These are phyloP conservation scores for Ceratobasidium theobromae DNA, from an alignment of 1,284 basidiomycete genomes.

Conservation along the genomic window DNA sequence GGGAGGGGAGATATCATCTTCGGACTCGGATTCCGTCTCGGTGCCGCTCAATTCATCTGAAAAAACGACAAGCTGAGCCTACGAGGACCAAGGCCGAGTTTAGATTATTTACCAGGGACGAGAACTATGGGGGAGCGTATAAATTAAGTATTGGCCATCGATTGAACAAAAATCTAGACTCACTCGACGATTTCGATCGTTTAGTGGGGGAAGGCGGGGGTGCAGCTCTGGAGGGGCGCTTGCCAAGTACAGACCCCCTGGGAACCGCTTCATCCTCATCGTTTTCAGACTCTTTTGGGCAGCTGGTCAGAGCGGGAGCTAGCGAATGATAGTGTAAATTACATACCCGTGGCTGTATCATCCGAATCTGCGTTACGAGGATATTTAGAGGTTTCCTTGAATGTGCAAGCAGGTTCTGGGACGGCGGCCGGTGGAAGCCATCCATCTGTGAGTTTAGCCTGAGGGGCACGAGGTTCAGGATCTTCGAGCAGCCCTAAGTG, in stretches of 20 bases:
- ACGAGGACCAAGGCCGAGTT: too few species aligned
- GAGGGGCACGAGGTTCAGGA: neutral
- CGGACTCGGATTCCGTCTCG: conserved; percentile 33
- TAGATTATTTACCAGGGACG: too few species aligned
- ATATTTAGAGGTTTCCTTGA: too few species aligned
- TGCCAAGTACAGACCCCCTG: neutral
- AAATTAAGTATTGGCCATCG: too few species aligned
- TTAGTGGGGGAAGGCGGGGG: neutral
- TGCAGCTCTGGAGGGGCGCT: conserved; percentile 12
- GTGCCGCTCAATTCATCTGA: conserved; percentile 10
- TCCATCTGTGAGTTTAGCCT: conserved; percentile 1
- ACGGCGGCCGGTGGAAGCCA: neutral
- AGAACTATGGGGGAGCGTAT: too few species aligned
- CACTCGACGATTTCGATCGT: conserved; percentile 6
- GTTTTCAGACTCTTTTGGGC: conserved; percentile 23
- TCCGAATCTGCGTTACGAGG: too few species aligned
- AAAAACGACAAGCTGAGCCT: too few species aligned
- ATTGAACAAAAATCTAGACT: neutral
- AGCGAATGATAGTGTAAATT: neutral
- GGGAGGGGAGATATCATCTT: conserved; percentile 22
- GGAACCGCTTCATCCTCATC: conserved; percentile 19
- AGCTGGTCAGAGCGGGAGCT: neutral
- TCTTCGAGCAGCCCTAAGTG: neutral
- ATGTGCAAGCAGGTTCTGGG: too few species aligned
- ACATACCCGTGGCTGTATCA: conserved; percentile 26